Conservation (phyloP, 1,284 basidiomycete species). For the Coniophora puteana region DNA sequence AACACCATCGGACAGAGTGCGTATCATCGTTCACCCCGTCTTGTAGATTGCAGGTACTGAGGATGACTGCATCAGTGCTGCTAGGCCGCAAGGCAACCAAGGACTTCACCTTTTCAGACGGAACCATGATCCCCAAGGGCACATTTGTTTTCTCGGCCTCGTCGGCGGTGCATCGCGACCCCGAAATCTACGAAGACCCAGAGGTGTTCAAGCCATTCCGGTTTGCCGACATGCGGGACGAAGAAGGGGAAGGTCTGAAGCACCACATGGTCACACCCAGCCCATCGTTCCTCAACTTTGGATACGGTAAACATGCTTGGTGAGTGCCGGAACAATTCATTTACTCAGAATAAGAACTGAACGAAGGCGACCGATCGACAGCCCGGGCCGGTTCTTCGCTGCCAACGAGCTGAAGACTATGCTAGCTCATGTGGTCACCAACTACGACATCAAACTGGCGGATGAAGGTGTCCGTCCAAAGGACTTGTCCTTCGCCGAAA, state of each 20-base stretch:
- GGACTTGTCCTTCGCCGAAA: too few relatives aligned
- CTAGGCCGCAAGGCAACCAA: constrained; percentile 13
- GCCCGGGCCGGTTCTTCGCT: constrained; percentile 13
- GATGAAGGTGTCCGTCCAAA: too few relatives aligned
- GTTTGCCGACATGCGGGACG: constrained; percentile 13
- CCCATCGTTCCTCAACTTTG: constrained; percentile 25
- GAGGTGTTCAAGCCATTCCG: constrained; percentile 19
- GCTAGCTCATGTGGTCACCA: constrained; percentile 7
- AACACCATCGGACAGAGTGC: constrained; percentile 19
- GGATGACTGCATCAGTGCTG: constrained; percentile 7
- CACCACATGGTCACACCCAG: constrained; percentile 21
- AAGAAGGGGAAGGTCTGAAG: constrained; percentile 9
- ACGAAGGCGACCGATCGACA: constrained; percentile 22
- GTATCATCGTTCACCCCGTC: constrained; percentile 1
- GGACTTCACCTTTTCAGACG: constrained; percentile 21
- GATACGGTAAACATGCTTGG: constrained; percentile 31
- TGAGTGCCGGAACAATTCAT: too few relatives aligned
- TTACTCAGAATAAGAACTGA: constrained; percentile 20
- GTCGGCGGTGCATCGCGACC: constrained; percentile 16
- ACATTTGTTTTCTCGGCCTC: constrained; percentile 9
- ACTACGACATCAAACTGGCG: constrained; percentile 13
- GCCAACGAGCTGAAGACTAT: constrained; percentile 8
- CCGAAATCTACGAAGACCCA: constrained; percentile 12
- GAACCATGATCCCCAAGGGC: constrained; percentile 18
- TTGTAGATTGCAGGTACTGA: not conserved